Base-by-base conservation (phyloP, 129 eudicot genomes). In the Apium graveolens region DNA sequence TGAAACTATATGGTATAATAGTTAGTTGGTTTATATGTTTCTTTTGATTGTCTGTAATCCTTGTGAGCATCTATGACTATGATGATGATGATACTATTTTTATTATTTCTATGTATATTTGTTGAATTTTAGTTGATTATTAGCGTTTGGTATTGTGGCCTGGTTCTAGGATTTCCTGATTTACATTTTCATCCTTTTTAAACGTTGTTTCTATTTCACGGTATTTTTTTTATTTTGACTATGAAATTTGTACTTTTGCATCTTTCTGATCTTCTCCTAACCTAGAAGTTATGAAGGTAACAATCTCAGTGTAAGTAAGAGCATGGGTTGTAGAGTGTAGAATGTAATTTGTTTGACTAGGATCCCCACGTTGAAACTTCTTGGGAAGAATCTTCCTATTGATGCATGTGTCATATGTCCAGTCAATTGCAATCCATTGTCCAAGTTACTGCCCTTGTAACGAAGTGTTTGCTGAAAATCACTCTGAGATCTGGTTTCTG, bases 401-500 rank as follows among this genome's bases (percentile, higher is more conserved):
- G 2, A 70, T 35, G 75, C 31, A 11, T 39, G 4, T 38, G 74
- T 70, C 74, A 8, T 70, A 7, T 21, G 16, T 27, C 18, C 24
- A 5, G 11, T 35, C 39, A 16, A 34, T 37, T 70, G 74, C 44
- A 70, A 38, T 37, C n/a, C 21, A 21, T 70, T 37, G 37, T 65
- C 70, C 71, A 65, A 65, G 35, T 65, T 27, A 65, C 39, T 29
- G 18, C 38, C 71, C 39, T 65, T 10, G 3, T 65, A 29, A 13
- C 38, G 1, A 63, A 27, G 1, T 65, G 8, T 29, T 14, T 65
- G 38, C 35, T 39, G 46, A 49, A 76, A 41, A 76, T 35, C 27
- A 34, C 29, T n/a, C 63, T 76, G 37, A 38, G 86, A 75, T 83
- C 34, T 73, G 69, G 70, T 27, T 75, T 76, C 71, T 72, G 75